Evolutionary conservation across 2,329 filamentous ascomycete genomes (phyloP).

Genomic region (Akanthomyces dipterigenus): DNA sequence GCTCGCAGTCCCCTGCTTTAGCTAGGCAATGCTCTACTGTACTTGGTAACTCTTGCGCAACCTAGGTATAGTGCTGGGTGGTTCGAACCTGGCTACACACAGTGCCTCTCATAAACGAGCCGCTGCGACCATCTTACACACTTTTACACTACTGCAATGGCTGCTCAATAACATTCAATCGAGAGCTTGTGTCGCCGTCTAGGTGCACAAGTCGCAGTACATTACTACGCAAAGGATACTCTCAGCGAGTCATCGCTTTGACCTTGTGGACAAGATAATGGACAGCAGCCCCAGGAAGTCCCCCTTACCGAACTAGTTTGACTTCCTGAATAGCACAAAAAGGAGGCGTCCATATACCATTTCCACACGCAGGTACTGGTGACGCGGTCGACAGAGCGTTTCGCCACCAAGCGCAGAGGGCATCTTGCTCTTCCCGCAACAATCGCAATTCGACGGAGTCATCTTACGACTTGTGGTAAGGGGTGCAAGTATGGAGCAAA

Average conservation of each 20-base stretch:
- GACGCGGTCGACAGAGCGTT: too few species aligned
- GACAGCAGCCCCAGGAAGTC: constrained; percentile 67
- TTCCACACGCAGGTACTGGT: too few species aligned
- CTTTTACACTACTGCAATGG: too few species aligned
- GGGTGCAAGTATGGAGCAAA: neutral
- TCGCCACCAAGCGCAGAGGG: constrained; percentile 55
- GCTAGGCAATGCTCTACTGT: neutral
- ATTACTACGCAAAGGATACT: constrained; percentile 66
- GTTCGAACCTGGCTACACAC: too few species aligned
- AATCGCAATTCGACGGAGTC: constrained; percentile 76
- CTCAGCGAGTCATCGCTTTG: constrained; percentile 80
- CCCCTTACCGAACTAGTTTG: constrained; percentile 56
- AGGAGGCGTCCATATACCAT: constrained; percentile 85
- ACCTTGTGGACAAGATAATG: constrained; percentile 86
- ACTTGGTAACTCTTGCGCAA: too few species aligned
- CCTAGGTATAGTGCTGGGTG: too few species aligned
- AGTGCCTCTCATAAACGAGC: too few species aligned
- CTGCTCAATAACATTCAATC: too few species aligned
- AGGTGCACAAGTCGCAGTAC: constrained; percentile 6
- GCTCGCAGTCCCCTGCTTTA: neutral
- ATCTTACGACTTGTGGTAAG: constrained; percentile 83
- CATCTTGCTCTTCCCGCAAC: constrained; percentile 75
- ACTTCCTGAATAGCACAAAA: constrained; percentile 35
- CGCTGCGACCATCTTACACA: too few species aligned
- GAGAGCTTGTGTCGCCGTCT: too few species aligned